phyloP scores from a whole-genome alignment of 169 alveolate species.

The Cryptosporidium meleagridis region DNA sequence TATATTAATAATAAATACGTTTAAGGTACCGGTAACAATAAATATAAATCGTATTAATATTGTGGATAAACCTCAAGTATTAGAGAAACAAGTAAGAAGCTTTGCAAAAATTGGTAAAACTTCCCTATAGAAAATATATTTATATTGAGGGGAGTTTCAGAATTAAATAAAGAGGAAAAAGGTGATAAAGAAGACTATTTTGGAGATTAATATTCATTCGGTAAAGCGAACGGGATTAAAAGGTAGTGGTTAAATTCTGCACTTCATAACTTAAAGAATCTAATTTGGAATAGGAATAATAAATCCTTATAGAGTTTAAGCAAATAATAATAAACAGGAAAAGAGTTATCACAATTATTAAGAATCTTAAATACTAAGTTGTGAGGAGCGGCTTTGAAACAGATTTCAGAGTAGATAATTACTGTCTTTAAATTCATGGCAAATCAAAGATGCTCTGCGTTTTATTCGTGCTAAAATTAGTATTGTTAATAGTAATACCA shows the following conservation, averaged over 20 bases:
- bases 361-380: too few species aligned
- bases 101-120: neutral
- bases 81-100: neutral
- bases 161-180: neutral
- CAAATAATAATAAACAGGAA: neutral
- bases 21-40: constrained; percentile 1
- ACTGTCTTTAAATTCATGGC: neutral
- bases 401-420: neutral
- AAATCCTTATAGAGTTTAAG: neutral
- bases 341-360: too few species aligned
- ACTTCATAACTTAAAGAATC: neutral
- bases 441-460: neutral
- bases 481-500: constrained; percentile 48
- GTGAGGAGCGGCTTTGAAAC: neutral
- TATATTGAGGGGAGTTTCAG: neutral
- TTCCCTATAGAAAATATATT: neutral
- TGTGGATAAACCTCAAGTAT: too few species aligned
- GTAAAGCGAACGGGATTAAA: neutral
- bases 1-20: neutral
- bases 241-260: neutral
- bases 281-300: neutral
- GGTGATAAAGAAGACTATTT: neutral
- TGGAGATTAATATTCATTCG: neutral
- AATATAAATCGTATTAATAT: too few species aligned
- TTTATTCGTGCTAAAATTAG: neutral